phyloP scores from a whole-genome alignment of 345 rosid genomes.

The Camelina hispida region DNA sequence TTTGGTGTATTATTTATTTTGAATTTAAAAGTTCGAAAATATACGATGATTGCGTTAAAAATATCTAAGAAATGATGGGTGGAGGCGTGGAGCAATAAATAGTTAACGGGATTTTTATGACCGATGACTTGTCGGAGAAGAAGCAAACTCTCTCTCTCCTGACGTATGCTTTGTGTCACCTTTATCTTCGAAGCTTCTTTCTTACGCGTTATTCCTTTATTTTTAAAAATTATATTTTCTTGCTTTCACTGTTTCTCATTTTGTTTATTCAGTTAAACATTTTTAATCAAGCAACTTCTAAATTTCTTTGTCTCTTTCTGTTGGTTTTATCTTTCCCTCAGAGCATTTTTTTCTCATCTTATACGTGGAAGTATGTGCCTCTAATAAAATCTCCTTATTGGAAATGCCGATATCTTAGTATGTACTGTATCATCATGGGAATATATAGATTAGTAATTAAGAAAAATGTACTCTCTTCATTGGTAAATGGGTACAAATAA shows the following conservation, averaged over 20 bases:
- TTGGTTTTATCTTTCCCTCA: slow-evolving; percentile 27
- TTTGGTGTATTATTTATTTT: too few species aligned
- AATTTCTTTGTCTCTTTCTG: slow-evolving; percentile 42
- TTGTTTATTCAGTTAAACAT: slow-evolving; percentile 13
- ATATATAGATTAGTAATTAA: slow-evolving; percentile 5
- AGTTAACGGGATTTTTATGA: slow-evolving; percentile 32
- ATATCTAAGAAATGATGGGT: background rate
- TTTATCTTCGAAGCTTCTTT: slow-evolving; percentile 30
- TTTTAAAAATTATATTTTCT: background rate
- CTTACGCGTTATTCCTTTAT: slow-evolving; percentile 37
- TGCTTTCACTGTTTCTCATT: slow-evolving; percentile 20
- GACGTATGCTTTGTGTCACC: slow-evolving; percentile 55
- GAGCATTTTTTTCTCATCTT: slow-evolving; percentile 21
- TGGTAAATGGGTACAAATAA: slow-evolving; percentile 7
- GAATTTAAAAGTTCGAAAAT: too few species aligned
- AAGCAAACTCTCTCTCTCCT: slow-evolving; percentile 30
- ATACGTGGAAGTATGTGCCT: slow-evolving; percentile 33
- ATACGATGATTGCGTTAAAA: too few species aligned
- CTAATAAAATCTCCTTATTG: background rate
- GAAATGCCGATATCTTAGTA: slow-evolving; percentile 3
- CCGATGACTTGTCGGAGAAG: slow-evolving; percentile 48
- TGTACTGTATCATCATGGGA: background rate
- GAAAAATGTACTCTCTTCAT: background rate
- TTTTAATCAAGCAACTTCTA: background rate
- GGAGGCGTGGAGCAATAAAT: slow-evolving; percentile 20